These are phyloP conservation scores for Coemansia sp. DNA, from an alignment of 192 early-diverging fungal species.

Conservation along the genomic window DNA sequence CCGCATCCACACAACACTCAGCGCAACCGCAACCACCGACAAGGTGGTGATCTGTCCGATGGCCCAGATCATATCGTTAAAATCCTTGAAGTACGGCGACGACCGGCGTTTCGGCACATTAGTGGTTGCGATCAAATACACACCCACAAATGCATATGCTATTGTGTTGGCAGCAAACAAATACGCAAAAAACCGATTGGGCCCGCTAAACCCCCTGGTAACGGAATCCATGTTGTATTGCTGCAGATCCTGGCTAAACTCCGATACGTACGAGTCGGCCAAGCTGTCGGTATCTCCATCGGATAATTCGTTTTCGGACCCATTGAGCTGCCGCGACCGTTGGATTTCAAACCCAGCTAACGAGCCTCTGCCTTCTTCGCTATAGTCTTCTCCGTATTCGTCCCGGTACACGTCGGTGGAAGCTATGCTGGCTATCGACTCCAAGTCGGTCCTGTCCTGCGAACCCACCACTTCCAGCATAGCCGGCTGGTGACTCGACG, in stretches of 20 bases:
- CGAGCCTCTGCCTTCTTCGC: constrained; percentile 11
- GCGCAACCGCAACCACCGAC: constrained; percentile 21
- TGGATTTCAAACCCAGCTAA: constrained; percentile 22
- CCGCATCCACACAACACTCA: constrained; percentile 43
- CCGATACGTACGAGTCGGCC: constrained; percentile 44
- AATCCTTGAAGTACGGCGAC: constrained; percentile 47
- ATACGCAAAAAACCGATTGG: constrained; percentile 31
- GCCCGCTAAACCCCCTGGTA: constrained; percentile 25
- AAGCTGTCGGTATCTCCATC: constrained; percentile 13
- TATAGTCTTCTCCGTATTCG: constrained; percentile 11
- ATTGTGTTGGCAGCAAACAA: constrained; percentile 29
- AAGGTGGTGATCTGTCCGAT: constrained; percentile 21
- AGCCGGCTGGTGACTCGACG: constrained; percentile 28
- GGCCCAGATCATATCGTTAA: constrained; percentile 34
- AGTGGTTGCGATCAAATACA: constrained; percentile 32
- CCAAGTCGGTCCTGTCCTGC: constrained; percentile 7
- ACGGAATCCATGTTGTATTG: constrained; percentile 26
- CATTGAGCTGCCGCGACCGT: not conserved
- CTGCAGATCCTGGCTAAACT: constrained; percentile 49
- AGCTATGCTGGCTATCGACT: constrained; percentile 27
- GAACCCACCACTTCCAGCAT: constrained; percentile 11
- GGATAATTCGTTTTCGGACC: not conserved
- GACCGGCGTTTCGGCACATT: constrained; percentile 31
- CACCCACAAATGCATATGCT: constrained; percentile 14
- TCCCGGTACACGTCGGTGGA: constrained; percentile 9